These are phyloP conservation scores for Tricholoma saponaceum DNA, from an alignment of 768 basidiomycete species.

Conservation along the genomic window DNA sequence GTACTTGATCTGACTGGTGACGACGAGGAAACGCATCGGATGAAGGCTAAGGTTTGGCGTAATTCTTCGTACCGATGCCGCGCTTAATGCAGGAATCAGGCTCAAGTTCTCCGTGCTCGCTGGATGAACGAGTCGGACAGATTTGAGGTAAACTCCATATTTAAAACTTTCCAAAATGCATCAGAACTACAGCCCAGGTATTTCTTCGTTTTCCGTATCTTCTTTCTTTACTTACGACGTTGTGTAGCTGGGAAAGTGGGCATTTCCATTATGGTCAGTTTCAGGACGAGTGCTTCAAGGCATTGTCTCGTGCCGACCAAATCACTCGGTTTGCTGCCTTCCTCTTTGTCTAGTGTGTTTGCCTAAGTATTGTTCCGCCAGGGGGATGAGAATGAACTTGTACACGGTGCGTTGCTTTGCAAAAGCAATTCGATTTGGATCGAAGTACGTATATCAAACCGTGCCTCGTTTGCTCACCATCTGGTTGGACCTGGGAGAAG, in stretches of 20 bases:
- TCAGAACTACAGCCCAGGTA: conserved; percentile 49
- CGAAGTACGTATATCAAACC: conserved; percentile 95
- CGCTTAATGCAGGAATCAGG: conserved; percentile 37
- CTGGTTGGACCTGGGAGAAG: conserved; percentile 90
- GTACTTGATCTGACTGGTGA: conserved; percentile 59
- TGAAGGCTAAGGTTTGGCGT: conserved; percentile 66
- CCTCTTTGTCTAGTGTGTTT: background rate
- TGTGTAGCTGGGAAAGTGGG: conserved; percentile 73
- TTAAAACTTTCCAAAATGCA: conserved; percentile 52
- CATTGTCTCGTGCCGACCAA: conserved; percentile 42
- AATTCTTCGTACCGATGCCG: background rate
- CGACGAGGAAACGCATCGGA: conserved; percentile 41
- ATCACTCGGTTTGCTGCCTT: conserved; percentile 32
- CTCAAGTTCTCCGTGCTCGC: conserved; percentile 74
- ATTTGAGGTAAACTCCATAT: conserved; percentile 62
- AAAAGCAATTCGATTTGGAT: conserved; percentile 72
- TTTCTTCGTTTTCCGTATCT: conserved; percentile 6
- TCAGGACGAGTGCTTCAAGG: conserved; percentile 75
- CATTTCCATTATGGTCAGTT: conserved; percentile 86
- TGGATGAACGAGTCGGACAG: conserved; percentile 93
- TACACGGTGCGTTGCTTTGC: conserved; percentile 65
- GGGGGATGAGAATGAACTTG: conserved; percentile 60
- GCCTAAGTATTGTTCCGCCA: conserved; percentile 19
- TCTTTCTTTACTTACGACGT: background rate
- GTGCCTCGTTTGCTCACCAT: conserved; percentile 91